These are phyloP conservation scores for Arachis hypogaea DNA, from an alignment of 306 rosid genomes.

Conservation along the genomic window DNA sequence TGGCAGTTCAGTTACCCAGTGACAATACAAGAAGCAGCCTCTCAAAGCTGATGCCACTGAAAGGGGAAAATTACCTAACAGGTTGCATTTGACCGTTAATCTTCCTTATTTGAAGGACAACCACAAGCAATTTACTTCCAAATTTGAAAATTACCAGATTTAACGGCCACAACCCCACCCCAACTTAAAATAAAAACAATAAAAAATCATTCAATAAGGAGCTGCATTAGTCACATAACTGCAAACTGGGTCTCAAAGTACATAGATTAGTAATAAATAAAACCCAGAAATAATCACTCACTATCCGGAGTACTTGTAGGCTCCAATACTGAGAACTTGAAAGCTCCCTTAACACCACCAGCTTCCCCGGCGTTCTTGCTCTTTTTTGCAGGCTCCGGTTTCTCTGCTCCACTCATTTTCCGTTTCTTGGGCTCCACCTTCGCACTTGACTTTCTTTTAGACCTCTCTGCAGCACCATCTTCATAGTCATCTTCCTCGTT, in stretches of 20 bases:
- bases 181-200: background rate
- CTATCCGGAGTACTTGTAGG: conserved; percentile 51
- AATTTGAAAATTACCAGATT: conserved; percentile 12
- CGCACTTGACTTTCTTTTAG: conserved; percentile 45
- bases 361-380: conserved; percentile 50
- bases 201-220: background rate
- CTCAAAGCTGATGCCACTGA: background rate
- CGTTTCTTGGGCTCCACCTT: conserved; percentile 54
- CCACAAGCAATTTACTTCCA: background rate
- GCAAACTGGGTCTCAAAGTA: background rate
- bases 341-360: conserved; percentile 31
- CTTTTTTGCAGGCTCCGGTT: conserved; percentile 57
- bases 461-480: conserved; percentile 35
- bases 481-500: conserved; percentile 45
- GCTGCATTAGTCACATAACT: background rate
- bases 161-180: background rate
- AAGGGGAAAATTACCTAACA: background rate
- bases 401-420: conserved; percentile 46
- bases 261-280: background rate
- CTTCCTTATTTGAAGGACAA: conserved; percentile 23
- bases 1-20: conserved; percentile 5
- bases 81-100: background rate
- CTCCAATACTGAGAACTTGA: conserved; percentile 44
- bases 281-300: conserved; percentile 40
- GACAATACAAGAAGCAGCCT: conserved; percentile 14